phyloP scores from a whole-genome alignment of 2,329 filamentous ascomycete species.

The Alternaria arbusti region DNA sequence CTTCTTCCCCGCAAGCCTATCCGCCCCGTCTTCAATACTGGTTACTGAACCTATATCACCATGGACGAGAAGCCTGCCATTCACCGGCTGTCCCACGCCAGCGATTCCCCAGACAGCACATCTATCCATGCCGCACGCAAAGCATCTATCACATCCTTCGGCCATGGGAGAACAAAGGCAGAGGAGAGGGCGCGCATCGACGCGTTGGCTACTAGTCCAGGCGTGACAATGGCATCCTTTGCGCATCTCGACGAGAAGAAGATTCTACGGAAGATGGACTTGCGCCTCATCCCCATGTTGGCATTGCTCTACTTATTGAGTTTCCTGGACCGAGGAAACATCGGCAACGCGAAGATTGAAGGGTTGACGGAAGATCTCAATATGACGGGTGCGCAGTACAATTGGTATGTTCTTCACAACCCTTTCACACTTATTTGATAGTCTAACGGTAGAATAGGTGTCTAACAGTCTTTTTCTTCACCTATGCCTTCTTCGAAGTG shows the following conservation, averaged over 20 bases:
- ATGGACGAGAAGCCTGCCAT: not conserved
- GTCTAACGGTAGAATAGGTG: slow-evolving; percentile 37
- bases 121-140: not conserved
- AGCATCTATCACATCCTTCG: slow-evolving; percentile 9
- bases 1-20: not conserved
- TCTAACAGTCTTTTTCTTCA: slow-evolving; percentile 69
- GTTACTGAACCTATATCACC: not conserved
- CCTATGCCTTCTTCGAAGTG: slow-evolving; percentile 55
- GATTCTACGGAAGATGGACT: slow-evolving; percentile 51
- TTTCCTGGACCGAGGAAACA: slow-evolving; percentile 30
- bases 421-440: not conserved
- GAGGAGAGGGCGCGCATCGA: slow-evolving; percentile 10
- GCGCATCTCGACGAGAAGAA: slow-evolving; percentile 50
- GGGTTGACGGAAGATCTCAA: slow-evolving; percentile 35
- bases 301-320: too few species aligned
- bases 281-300: slow-evolving; percentile 46
- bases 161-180: slow-evolving; percentile 9
- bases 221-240: slow-evolving; percentile 38
- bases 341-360: slow-evolving; percentile 54
- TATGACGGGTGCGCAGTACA: slow-evolving; percentile 63
- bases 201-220: slow-evolving; percentile 20
- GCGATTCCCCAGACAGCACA: not conserved
- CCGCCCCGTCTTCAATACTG: not conserved
- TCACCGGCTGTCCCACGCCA: not conserved
- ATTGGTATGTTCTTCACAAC: slow-evolving; percentile 49